Evolutionary conservation across 1,139 yeast genomes (phyloP).

Genomic region (Kurtzmaniella quercitrusa): DNA sequence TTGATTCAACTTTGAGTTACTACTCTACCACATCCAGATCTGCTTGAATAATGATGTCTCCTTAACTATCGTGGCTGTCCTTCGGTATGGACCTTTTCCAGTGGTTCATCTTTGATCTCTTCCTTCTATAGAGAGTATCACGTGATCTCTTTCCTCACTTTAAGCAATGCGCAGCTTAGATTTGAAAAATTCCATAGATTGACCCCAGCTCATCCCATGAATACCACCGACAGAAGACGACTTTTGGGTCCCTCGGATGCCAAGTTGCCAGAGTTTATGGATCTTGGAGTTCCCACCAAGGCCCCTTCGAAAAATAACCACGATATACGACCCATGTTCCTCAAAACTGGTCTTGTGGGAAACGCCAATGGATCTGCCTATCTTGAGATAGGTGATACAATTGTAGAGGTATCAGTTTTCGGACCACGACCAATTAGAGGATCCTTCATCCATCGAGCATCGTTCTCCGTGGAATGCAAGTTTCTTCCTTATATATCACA

Average conservation of each 20-base stretch:
- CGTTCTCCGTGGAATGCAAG: constrained; percentile 64
- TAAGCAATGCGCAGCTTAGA: neutral
- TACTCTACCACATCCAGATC: too few species aligned
- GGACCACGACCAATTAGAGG: constrained; percentile 90
- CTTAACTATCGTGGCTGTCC: too few species aligned
- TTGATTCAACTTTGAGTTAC: too few species aligned
- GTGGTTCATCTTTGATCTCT: too few species aligned
- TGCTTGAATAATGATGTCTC: too few species aligned
- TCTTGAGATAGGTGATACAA: constrained; percentile 60
- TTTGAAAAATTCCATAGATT: neutral
- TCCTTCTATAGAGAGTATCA: neutral
- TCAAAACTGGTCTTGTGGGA: constrained; percentile 58
- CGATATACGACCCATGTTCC: constrained; percentile 36
- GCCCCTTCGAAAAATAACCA: constrained; percentile 9
- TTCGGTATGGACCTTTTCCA: too few species aligned
- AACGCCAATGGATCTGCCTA: constrained; percentile 85
- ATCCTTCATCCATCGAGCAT: constrained; percentile 65
- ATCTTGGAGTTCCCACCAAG: constrained; percentile 7
- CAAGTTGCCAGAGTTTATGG: constrained; percentile 37
- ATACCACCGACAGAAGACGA: constrained; percentile 63
- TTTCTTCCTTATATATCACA: constrained; percentile 48
- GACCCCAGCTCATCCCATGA: constrained; percentile 19
- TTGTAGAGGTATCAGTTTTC: constrained; percentile 68
- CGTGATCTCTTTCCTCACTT: neutral
- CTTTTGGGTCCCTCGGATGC: constrained; percentile 64